These are phyloP conservation scores for Amaranthus cruentus DNA, from an alignment of 148 eudicot genomes.

Conservation along the genomic window DNA sequence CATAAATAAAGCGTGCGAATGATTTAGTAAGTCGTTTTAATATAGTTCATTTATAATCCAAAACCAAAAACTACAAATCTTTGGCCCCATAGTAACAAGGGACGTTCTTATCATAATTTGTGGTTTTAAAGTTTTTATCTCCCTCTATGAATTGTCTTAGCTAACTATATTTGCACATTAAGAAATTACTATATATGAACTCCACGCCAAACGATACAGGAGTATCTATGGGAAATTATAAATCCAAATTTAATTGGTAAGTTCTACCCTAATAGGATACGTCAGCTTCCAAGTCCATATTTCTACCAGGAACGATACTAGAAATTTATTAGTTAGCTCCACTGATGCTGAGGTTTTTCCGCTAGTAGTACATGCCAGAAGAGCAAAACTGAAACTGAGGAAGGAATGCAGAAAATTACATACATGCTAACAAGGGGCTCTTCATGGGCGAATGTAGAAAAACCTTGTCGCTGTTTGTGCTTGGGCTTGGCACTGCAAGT, in stretches of 20 bases:
- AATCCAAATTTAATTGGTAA: background rate
- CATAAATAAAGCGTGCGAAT: no score
- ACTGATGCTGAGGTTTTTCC: background rate
- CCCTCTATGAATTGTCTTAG: no score
- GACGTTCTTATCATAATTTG: no score
- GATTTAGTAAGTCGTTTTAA: no score
- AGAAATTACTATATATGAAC: no score
- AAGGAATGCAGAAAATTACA: conserved; percentile 12
- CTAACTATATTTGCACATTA: no score
- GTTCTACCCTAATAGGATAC: background rate
- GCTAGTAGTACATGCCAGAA: background rate
- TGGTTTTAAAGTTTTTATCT: no score
- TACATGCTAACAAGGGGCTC: conserved; percentile 41
- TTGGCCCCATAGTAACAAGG: no score
- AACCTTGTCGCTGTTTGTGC: conserved; percentile 89
- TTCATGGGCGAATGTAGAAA: conserved; percentile 61
- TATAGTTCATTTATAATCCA: no score
- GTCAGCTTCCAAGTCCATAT: background rate
- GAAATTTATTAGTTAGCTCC: background rate
- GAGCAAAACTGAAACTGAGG: background rate
- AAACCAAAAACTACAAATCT: no score
- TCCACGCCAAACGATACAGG: background rate
- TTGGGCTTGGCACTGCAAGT: conserved; percentile 68
- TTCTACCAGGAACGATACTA: background rate
- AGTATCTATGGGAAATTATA: background rate